phyloP scores from a whole-genome alignment of 768 basidiomycete species.

The Trametes cubensis region DNA sequence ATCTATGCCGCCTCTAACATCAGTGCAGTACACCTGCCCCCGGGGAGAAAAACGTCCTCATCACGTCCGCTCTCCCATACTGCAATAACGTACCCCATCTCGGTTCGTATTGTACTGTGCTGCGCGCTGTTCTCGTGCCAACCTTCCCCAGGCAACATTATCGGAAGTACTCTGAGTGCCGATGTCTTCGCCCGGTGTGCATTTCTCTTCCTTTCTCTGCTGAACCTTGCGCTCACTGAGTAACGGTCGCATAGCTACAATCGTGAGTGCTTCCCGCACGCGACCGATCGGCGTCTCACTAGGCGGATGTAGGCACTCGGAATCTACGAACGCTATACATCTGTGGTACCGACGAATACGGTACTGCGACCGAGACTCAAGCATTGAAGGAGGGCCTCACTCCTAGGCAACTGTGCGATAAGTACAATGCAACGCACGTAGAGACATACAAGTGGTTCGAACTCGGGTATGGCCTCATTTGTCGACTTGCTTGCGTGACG shows the following conservation, averaged over 20 bases:
- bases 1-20: not conserved
- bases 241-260: constrained; percentile 11
- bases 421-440: constrained; percentile 85
- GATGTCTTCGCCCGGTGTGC: constrained; percentile 93
- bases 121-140: constrained; percentile 13
- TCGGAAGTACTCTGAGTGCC: constrained; percentile 94
- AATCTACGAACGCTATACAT: constrained; percentile 92
- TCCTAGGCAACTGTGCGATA: constrained; percentile 82
- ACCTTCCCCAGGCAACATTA: constrained; percentile 69
- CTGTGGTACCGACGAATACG: constrained; percentile 99
- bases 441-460: constrained; percentile 99
- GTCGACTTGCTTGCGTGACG: not conserved
- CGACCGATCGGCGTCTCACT: not conserved
- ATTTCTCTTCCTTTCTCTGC: not conserved
- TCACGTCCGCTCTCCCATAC: constrained; percentile 95
- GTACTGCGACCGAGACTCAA: constrained; percentile 99
- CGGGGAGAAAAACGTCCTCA: constrained; percentile 85
- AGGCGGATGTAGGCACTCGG: constrained; percentile 51
- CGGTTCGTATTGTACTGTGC: constrained; percentile 49
- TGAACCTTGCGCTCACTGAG: not conserved
- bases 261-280: constrained; percentile 19
- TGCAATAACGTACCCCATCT: constrained; percentile 98
- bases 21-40: constrained; percentile 67
- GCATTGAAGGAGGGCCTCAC: constrained; percentile 86
- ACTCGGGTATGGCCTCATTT: constrained; percentile 61